Evolutionary conservation across 2,329 filamentous ascomycete genomes (phyloP).

Genomic region (Talaromyces verruculosus): DNA sequence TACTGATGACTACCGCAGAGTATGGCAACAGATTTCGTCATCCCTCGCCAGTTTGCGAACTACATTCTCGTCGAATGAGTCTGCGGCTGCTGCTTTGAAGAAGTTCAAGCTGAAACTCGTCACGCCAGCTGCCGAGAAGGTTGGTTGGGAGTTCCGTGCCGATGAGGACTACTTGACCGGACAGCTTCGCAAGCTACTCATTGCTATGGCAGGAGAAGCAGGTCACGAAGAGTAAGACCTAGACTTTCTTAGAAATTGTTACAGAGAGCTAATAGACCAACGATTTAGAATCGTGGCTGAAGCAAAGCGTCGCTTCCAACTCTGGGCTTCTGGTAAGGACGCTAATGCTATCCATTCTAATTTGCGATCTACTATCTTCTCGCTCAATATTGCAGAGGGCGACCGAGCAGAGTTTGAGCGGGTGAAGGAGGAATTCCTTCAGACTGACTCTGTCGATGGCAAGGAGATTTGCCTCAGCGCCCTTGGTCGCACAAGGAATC

Average conservation of each 20-base stretch:
- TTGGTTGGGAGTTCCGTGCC: slow-evolving; percentile 82
- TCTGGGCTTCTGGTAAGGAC: slow-evolving; percentile 69
- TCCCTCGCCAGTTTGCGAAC: slow-evolving; percentile 75
- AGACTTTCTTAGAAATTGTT: not conserved
- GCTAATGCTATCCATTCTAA: slow-evolving; percentile 73
- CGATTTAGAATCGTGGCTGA: slow-evolving; percentile 63
- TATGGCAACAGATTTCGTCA: slow-evolving; percentile 82
- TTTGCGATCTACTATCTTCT: slow-evolving; percentile 77
- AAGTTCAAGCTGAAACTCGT: slow-evolving; percentile 78
- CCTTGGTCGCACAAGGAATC: slow-evolving; percentile 71
- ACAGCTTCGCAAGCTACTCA: slow-evolving; percentile 78
- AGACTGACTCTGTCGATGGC: slow-evolving; percentile 81
- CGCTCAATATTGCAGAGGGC: slow-evolving; percentile 72
- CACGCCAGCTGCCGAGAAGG: slow-evolving; percentile 68
- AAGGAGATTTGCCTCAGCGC: slow-evolving; percentile 80
- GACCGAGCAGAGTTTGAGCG: slow-evolving; percentile 67
- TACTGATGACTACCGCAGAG: slow-evolving; percentile 45
- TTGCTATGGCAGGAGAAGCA: slow-evolving; percentile 70
- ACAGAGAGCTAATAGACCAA: slow-evolving; percentile 15
- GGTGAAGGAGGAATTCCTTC: slow-evolving; percentile 81
- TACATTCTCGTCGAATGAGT: slow-evolving; percentile 76
- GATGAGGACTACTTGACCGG: slow-evolving; percentile 78
- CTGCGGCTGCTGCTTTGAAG: slow-evolving; percentile 70
- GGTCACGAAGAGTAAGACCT: slow-evolving; percentile 69
- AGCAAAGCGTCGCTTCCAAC: slow-evolving; percentile 74